Evolutionary conservation across 306 rosid genomes (phyloP).

Genomic region (Dalbergia oliveri): DNA sequence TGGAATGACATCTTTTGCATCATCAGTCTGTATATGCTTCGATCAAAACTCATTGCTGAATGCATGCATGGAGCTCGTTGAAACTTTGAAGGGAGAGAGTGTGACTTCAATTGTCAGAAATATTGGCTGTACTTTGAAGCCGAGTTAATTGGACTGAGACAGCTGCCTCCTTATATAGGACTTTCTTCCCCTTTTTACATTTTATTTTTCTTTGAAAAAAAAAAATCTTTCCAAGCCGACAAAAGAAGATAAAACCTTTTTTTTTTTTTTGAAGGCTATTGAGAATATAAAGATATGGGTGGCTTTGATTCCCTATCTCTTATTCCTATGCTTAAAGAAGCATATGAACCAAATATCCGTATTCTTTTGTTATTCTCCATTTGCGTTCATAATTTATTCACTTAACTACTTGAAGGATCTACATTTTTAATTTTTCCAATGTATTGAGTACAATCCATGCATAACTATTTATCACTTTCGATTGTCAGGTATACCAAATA

Average conservation of each 20-base stretch:
- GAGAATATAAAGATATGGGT: constrained; percentile 52
- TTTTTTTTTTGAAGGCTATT: constrained; percentile 2
- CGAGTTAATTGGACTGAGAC: constrained; percentile 28
- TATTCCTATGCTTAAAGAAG: constrained; percentile 44
- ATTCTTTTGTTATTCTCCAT: constrained; percentile 49
- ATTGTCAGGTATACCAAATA: too few species aligned
- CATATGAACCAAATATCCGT: constrained; percentile 51
- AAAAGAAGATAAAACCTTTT: background rate
- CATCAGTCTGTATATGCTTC: background rate
- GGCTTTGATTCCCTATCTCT: constrained; percentile 58
- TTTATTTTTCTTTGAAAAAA: background rate
- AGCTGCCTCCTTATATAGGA: constrained; percentile 47
- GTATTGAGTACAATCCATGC: background rate
- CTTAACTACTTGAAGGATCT: background rate
- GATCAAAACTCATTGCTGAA: background rate
- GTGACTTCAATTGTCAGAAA: constrained; percentile 16
- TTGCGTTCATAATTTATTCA: constrained; percentile 34
- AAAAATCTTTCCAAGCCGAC: background rate
- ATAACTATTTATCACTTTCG: background rate
- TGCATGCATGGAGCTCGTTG: constrained; percentile 2
- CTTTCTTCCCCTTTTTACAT: background rate
- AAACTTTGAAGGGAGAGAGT: background rate
- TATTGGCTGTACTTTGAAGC: constrained; percentile 39
- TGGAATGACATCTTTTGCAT: background rate
- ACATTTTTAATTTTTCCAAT: background rate